These are phyloP conservation scores for Wickerhamomyces rabaulensis DNA, from an alignment of 805 yeast species.

Conservation along the genomic window DNA sequence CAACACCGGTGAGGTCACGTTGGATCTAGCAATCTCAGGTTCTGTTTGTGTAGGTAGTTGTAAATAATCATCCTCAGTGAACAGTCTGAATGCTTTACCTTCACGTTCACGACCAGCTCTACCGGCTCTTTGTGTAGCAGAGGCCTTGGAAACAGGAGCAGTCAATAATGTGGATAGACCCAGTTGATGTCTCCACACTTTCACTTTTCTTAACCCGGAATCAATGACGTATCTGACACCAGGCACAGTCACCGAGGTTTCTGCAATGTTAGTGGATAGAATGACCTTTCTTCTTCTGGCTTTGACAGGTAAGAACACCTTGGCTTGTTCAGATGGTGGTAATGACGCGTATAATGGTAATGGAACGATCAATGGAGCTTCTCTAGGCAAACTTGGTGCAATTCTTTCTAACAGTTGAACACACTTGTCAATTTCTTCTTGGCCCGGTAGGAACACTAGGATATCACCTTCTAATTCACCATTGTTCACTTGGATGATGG, in stretches of 20 bases:
- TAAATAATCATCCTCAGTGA: conserved; percentile 64
- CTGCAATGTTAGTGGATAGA: conserved; percentile 94
- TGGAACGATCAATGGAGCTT: conserved; percentile 71
- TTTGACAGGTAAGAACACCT: conserved; percentile 65
- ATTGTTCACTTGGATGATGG: conserved; percentile 73
- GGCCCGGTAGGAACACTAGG: conserved; percentile 81
- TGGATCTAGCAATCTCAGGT: conserved; percentile 86
- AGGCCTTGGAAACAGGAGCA: conserved; percentile 88
- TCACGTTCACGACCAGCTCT: conserved; percentile 98
- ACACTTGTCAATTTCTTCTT: conserved; percentile 91
- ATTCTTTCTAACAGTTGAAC: conserved; percentile 54
- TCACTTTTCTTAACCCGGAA: conserved; percentile 87
- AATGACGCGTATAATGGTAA: conserved; percentile 92
- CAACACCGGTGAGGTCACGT: conserved; percentile 77
- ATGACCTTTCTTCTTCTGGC: conserved; percentile 77
- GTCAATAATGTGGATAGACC: conserved; percentile 91
- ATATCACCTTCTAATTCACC: conserved; percentile 81
- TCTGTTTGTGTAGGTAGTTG: conserved; percentile 76
- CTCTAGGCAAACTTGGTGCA: conserved; percentile 62
- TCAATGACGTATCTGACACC: conserved; percentile 93
- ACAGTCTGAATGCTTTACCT: conserved; percentile 85
- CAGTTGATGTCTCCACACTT: conserved; percentile 89
- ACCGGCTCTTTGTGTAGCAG: conserved; percentile 94
- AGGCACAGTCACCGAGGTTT: conserved; percentile 92
- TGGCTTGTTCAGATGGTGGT: conserved; percentile 76